Conservation (phyloP, 139 green algal species). For the Edaphochlamys debaryana region DNA sequence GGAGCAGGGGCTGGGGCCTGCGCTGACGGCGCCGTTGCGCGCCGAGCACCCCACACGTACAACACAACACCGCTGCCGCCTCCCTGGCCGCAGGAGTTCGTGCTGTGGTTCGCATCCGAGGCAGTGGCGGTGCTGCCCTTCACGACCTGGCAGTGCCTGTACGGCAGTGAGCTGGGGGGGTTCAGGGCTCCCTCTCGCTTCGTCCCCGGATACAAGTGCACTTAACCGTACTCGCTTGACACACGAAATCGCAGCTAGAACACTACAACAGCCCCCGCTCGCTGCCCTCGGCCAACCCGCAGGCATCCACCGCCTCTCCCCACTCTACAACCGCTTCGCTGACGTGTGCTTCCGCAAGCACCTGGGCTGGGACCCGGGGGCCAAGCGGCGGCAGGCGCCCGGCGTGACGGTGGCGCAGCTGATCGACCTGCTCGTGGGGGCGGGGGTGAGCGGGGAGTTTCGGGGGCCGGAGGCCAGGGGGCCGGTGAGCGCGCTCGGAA, state of each 20-base stretch:
- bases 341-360: not conserved
- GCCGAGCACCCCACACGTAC: not conserved
- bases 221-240: too few relatives aligned
- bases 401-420: not conserved
- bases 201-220: too few relatives aligned
- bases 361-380: not conserved
- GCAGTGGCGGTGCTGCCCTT: not conserved
- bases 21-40: too few relatives aligned
- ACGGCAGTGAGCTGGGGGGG: too few relatives aligned
- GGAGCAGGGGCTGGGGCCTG: too few relatives aligned
- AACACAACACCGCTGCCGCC: not conserved
- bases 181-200: too few relatives aligned
- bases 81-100: not conserved
- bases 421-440: not conserved
- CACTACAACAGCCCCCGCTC: too few relatives aligned
- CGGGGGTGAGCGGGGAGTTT: not conserved
- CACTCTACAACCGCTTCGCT: slow-evolving; percentile 5
- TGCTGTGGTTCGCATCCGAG: slow-evolving; percentile 1
- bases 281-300: not conserved
- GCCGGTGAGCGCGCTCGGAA: too few relatives aligned
- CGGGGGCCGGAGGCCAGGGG: too few relatives aligned
- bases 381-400: not conserved
- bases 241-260: too few relatives aligned
- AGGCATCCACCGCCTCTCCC: not conserved
- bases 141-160: not conserved